Evolutionary conservation across 2,329 filamentous ascomycete genomes (phyloP).

Genomic region (Clonostachys sp.): DNA sequence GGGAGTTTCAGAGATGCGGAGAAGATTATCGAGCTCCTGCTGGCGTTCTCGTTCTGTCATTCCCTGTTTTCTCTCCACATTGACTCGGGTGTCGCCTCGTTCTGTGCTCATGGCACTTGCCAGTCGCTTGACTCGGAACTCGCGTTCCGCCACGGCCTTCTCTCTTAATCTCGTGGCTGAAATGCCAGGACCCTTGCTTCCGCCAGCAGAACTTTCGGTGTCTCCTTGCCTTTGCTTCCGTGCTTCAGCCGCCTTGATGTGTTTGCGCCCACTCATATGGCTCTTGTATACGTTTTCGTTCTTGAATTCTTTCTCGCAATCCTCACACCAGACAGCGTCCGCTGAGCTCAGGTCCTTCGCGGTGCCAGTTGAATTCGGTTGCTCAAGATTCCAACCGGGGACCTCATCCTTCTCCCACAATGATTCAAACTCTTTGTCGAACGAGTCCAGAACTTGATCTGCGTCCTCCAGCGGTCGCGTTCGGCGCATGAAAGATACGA

Average conservation of each 20-base stretch:
- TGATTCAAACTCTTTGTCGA: slow-evolving; percentile 79
- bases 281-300: slow-evolving; percentile 92
- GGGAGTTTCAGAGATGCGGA: slow-evolving; percentile 35
- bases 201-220: slow-evolving; percentile 21
- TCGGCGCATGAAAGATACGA: slow-evolving; percentile 83
- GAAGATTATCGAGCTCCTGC: slow-evolving; percentile 86
- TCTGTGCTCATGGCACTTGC: slow-evolving; percentile 81
- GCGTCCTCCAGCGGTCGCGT: slow-evolving; percentile 84
- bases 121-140: slow-evolving; percentile 77
- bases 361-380: slow-evolving; percentile 20
- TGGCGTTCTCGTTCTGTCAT: slow-evolving; percentile 97
- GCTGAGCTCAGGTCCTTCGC: slow-evolving; percentile 24
- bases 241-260: slow-evolving; percentile 75
- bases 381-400: slow-evolving; percentile 69
- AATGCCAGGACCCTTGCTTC: slow-evolving; percentile 7
- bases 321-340: slow-evolving; percentile 81
- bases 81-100: slow-evolving; percentile 83
- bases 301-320: slow-evolving; percentile 92
- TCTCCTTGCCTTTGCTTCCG: slow-evolving; percentile 40
- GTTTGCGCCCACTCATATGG: slow-evolving; percentile 88
- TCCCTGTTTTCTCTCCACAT: slow-evolving; percentile 92
- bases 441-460: slow-evolving; percentile 68
- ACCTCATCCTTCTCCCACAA: slow-evolving; percentile 79
- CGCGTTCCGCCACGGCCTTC: slow-evolving; percentile 82
- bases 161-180: slow-evolving; percentile 69